A percentile compares a stretch with the other conserved stretches of the same genome.
Conservation (phyloP, 352 stramenopile genomes). For the Achlya hypogyna region DNA sequence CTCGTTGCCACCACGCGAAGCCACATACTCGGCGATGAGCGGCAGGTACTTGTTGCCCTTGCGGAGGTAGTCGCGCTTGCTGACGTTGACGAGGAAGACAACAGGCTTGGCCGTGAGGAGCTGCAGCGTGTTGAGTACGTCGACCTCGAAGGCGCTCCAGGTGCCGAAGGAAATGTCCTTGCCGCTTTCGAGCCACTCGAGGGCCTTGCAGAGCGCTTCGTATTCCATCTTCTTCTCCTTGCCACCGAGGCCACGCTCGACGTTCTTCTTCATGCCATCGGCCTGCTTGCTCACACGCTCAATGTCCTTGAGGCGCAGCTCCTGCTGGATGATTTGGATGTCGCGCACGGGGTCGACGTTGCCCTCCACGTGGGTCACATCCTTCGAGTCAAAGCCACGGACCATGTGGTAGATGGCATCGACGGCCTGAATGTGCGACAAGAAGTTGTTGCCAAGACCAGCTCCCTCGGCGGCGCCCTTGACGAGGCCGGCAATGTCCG, state of each 20-base stretch:
- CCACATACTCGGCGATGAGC: conserved; percentile 96
- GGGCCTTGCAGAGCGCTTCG: conserved; percentile 73
- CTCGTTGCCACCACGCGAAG: conserved; percentile 92
- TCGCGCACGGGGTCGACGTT: conserved; percentile 98
- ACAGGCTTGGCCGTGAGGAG: conserved; percentile 91
- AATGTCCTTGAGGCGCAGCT: conserved; percentile 97
- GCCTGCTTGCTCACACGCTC: conserved; percentile 76
- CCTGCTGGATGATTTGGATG: conserved; percentile 98
- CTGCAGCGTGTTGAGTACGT: conserved; percentile 88
- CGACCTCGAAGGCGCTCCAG: conserved; percentile 83
- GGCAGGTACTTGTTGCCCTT: conserved; percentile 98
- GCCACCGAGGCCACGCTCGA: conserved; percentile 78
- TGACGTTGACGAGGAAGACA: conserved; percentile 99
- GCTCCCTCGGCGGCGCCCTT: conserved; percentile 94
- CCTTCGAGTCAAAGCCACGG: conserved; percentile 94
- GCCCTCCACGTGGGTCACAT: conserved; percentile 98
- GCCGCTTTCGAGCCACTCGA: conserved; percentile 70
- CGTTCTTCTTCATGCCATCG: conserved; percentile 77
- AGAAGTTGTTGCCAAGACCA: conserved; percentile 98
- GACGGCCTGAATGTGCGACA: conserved; percentile 98
- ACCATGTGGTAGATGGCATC: conserved; percentile 98
- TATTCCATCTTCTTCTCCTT: conserved; percentile 96
- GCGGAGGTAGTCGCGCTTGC: conserved; percentile 96
- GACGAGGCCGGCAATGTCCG: conserved; percentile 99
- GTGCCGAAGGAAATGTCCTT: conserved; percentile 88